Evolutionary conservation across 176 grass and related monocot genomes (phyloP), one percentile per base, ranked within the genome.

Genomic region (Aegilops tauschii): DNA sequence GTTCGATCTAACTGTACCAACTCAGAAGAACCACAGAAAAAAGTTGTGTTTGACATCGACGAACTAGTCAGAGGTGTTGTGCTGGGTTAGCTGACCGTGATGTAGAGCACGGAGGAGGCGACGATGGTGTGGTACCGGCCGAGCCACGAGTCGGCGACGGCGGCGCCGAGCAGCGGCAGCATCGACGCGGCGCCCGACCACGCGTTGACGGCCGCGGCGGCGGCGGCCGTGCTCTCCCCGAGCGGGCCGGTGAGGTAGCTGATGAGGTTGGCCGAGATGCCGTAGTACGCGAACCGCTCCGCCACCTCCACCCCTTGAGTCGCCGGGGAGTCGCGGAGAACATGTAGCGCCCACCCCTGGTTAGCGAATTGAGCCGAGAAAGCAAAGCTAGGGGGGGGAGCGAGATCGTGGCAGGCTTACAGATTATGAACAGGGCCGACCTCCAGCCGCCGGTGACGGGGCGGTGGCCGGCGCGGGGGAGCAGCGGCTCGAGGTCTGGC

Each of bases 191-290:
- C 73, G 39, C 95, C 92, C 0, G 86, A 83, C 92, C 95, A 97
- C 27, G 77, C 70, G 89, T 91, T 97, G 31, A 90, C 42, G n/a
- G 85, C 39, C 1, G 92, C 90, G 0, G 94, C 94, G 0, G 92
- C 94, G 7, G 82, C 64, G 14, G 92, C 92, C 21, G 87, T 94
- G 65, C 83, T 86, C 79, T 86, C 58, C 1, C 85, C 64, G 45
- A 97, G 85, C 36, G 92, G 90, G 49, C 90, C 92, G 62, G 94
- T 94, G n/a, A 97, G 85, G 85, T 94, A 97, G 71, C 14, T 90
- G 69, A 97, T 97, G 69, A 97, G 82, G 85, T 94, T 94, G 1
- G 80, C 40, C 20, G 86, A 81, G 73, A 94, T 78, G 80, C 94
- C 90, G 77, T 62, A 90, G 82, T 87, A 92, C 0, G 94, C 88